Base-by-base conservation (phyloP, 257 asterid species). In the Schizonepeta tenuifolia region DNA sequence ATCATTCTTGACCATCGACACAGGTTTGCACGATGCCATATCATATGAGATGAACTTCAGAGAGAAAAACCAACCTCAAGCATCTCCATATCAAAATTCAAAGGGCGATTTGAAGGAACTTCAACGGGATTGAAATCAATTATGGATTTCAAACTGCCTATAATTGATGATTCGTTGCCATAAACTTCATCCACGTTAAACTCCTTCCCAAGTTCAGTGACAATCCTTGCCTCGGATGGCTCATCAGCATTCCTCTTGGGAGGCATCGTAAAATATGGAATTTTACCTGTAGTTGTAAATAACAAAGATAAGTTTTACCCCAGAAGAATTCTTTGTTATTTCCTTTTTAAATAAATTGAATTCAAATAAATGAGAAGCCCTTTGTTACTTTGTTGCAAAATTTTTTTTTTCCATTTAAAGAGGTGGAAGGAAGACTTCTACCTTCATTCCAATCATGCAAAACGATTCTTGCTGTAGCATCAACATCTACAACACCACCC, bases 401-500 rank as follows among this genome's bases (percentile, higher is more conserved):
- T 44, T 3, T 44, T 12, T 44, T 18, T 13, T 43, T 33, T 33
- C 40, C n/a, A 53, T 35, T 56, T 50, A 17, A 40, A 49, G 40
- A 17, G 65, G 47, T 17, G 21, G 44, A 17, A 44, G 71, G 44
- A 78, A 7, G 51, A 46, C 1, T n/a, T 78, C 5, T 84, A 93
- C 99, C 98, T 77, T 87, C 95, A 77, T 91, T 94, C 99, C 99
- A 94, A 68, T 90, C 99, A 35, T 88, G 95, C 86, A 94, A 86
- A 74, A 94, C 87, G 57, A 94, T 94, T 77, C 92, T 89, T 12
- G 99, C 97, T 75, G 96, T 87, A 78, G 97, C 92, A 57, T 80
- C 93, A 49, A 88, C 71, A 64, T 94, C 98, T 49, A 89, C 88
- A 47, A 88, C 73, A 63, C 99, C 99, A 55, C 99, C 99, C 78